Evolutionary conservation across 805 yeast genomes (phyloP).

Genomic region (Kuraishia floccosa): DNA sequence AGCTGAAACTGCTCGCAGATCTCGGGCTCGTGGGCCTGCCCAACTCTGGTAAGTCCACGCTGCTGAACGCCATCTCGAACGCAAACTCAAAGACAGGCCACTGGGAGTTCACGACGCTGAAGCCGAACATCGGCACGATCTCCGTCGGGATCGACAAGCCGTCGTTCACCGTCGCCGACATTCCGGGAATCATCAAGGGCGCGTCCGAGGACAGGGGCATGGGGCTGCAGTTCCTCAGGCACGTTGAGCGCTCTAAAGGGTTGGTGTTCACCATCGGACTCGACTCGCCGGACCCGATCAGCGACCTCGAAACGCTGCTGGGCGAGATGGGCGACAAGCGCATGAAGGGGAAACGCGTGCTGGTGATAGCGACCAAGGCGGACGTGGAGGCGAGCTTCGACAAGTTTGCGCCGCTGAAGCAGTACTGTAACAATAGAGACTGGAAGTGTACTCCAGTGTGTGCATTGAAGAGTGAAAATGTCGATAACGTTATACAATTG

Average conservation of each 20-base stretch:
- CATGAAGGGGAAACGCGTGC: conserved; percentile 44
- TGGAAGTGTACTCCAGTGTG: conserved; percentile 84
- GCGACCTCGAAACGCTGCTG: conserved; percentile 51
- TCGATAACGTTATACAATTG: conserved; percentile 54
- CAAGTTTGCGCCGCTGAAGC: conserved; percentile 32
- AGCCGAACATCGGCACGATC: conserved; percentile 88
- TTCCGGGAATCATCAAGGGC: conserved; percentile 90
- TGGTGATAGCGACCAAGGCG: conserved; percentile 92
- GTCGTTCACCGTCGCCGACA: conserved; percentile 90
- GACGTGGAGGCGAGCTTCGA: conserved; percentile 50
- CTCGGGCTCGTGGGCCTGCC: conserved; percentile 92
- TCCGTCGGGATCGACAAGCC: conserved; percentile 44
- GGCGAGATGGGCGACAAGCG: conserved; percentile 63
- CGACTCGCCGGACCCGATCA: conserved; percentile 54
- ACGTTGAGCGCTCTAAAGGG: conserved; percentile 86
- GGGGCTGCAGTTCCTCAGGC: conserved; percentile 89
- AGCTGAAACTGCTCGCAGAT: conserved; percentile 83
- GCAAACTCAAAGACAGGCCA: conserved; percentile 91
- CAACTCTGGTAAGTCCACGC: conserved; percentile 92
- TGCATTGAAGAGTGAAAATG: conserved; percentile 62
- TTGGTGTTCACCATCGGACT: conserved; percentile 78
- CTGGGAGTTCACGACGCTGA: conserved; percentile 93
- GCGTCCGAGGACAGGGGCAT: conserved; percentile 81
- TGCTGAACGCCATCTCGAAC: conserved; percentile 74
- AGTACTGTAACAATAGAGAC: conserved; percentile 24